These are phyloP conservation scores for Exophiala dermatitidis DNA, from an alignment of 2,329 filamentous ascomycete genomes.

Conservation along the genomic window DNA sequence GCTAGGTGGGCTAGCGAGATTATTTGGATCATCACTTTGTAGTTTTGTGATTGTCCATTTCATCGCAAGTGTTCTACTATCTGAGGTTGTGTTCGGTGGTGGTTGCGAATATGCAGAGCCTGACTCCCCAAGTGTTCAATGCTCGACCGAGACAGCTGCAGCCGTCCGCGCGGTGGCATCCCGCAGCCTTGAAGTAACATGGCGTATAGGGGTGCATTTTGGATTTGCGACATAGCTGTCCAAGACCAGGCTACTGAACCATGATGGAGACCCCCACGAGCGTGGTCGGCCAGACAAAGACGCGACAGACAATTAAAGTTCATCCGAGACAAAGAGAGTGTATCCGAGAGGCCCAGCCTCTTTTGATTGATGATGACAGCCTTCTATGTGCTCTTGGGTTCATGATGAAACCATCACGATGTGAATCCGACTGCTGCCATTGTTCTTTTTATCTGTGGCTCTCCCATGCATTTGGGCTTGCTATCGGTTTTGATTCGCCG, in stretches of 20 bases:
- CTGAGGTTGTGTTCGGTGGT: neutral
- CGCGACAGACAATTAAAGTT: neutral
- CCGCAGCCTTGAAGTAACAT: neutral
- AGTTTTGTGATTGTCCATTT: neutral
- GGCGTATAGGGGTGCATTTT: neutral
- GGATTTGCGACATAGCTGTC: neutral
- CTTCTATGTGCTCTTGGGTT: neutral
- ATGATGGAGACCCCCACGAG: neutral
- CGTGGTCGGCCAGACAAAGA: neutral
- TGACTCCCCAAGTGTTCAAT: neutral
- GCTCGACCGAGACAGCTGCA: neutral
- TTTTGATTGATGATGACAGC: neutral
- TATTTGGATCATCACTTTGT: neutral
- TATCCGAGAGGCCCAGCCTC: neutral
- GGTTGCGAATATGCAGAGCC: neutral
- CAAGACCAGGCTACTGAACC: neutral
- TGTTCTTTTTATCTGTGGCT: neutral
- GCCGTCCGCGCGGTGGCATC: neutral
- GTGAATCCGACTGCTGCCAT: conserved; percentile 4
- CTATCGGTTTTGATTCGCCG: no score
- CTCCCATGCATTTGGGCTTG: neutral
- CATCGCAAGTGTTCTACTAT: neutral
- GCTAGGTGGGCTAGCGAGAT: conserved; percentile 4
- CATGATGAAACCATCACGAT: conserved; percentile 8
- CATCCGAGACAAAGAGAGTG: neutral